phyloP scores from a whole-genome alignment of 2,329 filamentous ascomycete genomes.

The Cercospora sp. region DNA sequence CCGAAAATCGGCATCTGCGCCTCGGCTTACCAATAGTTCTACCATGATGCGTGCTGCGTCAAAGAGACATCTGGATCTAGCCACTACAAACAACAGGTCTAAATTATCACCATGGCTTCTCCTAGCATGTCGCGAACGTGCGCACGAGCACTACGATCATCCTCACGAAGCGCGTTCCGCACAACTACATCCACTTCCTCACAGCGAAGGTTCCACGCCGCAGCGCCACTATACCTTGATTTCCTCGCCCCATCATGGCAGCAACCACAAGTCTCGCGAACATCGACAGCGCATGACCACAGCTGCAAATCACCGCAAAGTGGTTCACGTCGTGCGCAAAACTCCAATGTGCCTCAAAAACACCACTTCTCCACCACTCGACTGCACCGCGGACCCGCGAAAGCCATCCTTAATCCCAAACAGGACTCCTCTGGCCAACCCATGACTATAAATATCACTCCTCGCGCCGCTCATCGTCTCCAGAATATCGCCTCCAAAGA shows the following conservation, averaged over 20 bases:
- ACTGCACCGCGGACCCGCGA: conserved; percentile 16
- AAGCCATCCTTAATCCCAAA: conserved; percentile 66
- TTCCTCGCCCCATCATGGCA: conserved; percentile 40
- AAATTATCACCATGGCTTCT: conserved; percentile 16
- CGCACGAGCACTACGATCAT: conserved; percentile 17
- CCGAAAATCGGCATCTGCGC: conserved; percentile 4
- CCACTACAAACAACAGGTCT: background rate
- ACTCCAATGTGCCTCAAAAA: background rate
- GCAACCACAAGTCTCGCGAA: background rate
- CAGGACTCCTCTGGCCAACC: conserved; percentile 80
- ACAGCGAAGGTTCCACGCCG: conserved; percentile 15
- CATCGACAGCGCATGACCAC: background rate
- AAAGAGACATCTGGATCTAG: background rate
- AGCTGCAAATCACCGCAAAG: no score
- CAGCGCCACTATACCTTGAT: conserved; percentile 37
- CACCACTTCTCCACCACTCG: conserved; percentile 24
- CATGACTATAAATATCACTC: conserved; percentile 80
- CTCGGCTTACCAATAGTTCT: conserved; percentile 16
- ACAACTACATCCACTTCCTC: background rate
- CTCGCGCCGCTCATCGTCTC: conserved; percentile 73
- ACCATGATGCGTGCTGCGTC: background rate
- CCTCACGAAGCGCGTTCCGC: background rate
- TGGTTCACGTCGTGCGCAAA: background rate
- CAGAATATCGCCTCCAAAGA: conserved; percentile 59
- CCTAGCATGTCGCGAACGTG: conserved; percentile 22